phyloP scores from a whole-genome alignment of 768 basidiomycete genomes.

The Macrolepiota fuliginosa region DNA sequence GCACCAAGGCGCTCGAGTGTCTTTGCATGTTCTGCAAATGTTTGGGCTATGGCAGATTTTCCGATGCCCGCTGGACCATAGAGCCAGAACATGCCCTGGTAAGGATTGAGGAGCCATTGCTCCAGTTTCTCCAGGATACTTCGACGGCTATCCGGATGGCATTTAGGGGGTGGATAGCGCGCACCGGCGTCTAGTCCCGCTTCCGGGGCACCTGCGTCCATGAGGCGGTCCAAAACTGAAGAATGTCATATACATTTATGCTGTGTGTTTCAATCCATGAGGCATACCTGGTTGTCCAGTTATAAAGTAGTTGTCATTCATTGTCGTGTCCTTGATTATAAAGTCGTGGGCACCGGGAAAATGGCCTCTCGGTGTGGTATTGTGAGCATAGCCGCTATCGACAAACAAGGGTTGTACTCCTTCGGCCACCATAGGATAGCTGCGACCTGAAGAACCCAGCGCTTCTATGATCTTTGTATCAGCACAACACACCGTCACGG shows the following conservation, averaged over 20 bases:
- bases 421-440: neutral
- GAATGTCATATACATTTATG: neutral
- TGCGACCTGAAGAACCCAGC: too few relatives aligned
- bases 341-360: neutral
- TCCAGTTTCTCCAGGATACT: neutral
- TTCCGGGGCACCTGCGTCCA: neutral
- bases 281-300: neutral
- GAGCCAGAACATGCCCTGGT: neutral
- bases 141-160: neutral
- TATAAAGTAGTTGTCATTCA: neutral
- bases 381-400: neutral
- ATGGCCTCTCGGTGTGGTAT: neutral
- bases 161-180: neutral
- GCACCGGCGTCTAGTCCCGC: neutral
- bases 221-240: neutral
- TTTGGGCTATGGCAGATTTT: neutral
- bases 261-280: neutral
- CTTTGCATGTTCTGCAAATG: neutral
- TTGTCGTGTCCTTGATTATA: neutral
- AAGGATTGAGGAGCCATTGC: neutral
- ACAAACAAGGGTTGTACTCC: neutral
- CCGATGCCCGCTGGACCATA: neutral
- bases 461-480: too few relatives aligned
- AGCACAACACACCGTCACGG: too few relatives aligned
- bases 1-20: neutral